Evolutionary conservation across 2,329 filamentous ascomycete species (phyloP), one percentile per base, ranked within the genome.

Genomic region (Didymellaceae sp.): DNA sequence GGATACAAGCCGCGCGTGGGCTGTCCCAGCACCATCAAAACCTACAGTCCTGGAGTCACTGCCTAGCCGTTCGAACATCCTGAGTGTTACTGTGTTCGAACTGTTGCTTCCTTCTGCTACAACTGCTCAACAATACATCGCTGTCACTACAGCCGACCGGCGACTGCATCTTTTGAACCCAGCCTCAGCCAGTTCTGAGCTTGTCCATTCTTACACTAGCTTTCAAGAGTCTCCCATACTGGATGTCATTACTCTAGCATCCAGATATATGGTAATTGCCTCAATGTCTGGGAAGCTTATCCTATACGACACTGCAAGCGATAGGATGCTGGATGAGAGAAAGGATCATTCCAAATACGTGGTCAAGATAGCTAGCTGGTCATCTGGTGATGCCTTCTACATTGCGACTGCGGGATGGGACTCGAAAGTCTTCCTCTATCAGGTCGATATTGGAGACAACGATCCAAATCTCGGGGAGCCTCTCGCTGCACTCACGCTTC

Each of bases 381-480:
- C 73, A 40, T 66, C 74, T n/a, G 58, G 70, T 3, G 60, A 62
- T 10, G 60, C 60, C 8, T 47, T 55, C 16, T 56, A 63, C 25
- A 57, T 85, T 45, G 83, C 82, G 5, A 86, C 80, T 10, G 84
- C 83, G 4, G 83, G 82, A 17, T 86, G 84, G 84, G 84, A 86
- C 62, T 72, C 77, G 21, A 84, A 79, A 56, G 69, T 86, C 25
- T 66, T 78, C 41, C 61, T 86, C 33, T 86, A 86, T 66, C 59
- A 63, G 13, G 30, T 74, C 5, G 40, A 59, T 5, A 30, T 65
- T 64, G 49, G 69, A 57, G 17, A 59, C 61, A 43, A 63, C 55
- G 52, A 62, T 10, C 61, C 52, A 20, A 53, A 45, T 17, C 65
- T 77, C 11, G 72, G 68, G 21, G 71, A 72, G 37, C 80, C 72